Base-by-base conservation (phyloP, 2,329 filamentous ascomycete species). In the Talaromyces sp. region DNA sequence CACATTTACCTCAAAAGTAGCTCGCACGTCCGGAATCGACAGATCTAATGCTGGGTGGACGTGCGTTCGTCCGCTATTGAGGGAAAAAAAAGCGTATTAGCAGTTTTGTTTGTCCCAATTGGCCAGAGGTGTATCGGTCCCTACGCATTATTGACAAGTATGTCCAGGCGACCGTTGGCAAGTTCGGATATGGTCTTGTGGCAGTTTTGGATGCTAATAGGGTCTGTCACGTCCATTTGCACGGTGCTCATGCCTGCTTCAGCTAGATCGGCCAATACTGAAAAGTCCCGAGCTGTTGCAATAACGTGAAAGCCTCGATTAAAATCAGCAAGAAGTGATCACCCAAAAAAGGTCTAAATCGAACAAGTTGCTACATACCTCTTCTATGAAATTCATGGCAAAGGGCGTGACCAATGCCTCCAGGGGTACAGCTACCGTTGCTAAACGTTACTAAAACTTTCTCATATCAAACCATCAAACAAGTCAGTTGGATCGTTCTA, bases 121-220 rank as follows among this genome's bases (percentile, higher is more conserved):
- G 16, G 50, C 33, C 27, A 5, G 27, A n/a, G 8, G 14, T 56
- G 22, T 56, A 11, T 54, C 27, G 7, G 16, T 54, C 27, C 50
- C 33, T 56, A 56, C 50, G 50, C 50, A 56, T 56, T 56, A 22
- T 56, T 56, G 33, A 56, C 50, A 56, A 56, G 50, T 33, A 56
- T 56, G 31, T 56, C 50, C 50, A 56, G 31, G 16, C n/a, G 50
- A 35, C 50, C 50, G 16, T 16, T 35, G 3, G 50, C 35, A 35
- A 56, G 50, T n/a, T 56, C 50, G 10, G 50, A 56, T 13, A 56
- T 27, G 24, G 27, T 35, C 16, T 56, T 56, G 50, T 56, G 50
- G 27, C 50, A 56, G 16, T 56, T 56, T 56, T 56, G 11, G 33
- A 56, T 56, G 33, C 50, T 56, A 27, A 35, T 56, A n/a, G 50